phyloP scores from a whole-genome alignment of 148 eudicot species.

The Vaccinium corymbosum region DNA sequence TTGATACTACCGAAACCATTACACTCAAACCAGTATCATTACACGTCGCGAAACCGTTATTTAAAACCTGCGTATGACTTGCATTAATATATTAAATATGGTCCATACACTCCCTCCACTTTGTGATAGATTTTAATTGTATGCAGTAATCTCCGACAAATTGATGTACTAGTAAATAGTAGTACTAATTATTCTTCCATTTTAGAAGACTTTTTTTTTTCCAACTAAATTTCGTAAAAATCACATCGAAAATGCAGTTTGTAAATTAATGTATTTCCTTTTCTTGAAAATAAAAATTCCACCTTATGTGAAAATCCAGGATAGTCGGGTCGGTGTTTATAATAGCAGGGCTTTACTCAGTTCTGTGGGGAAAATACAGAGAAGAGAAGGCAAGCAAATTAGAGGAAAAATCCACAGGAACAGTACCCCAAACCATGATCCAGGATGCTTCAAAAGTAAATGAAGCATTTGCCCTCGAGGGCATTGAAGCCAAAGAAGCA shows the following conservation, averaged over 20 bases:
- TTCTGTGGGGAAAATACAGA: conserved; percentile 89
- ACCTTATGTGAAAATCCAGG: background rate
- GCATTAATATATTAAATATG: too few relatives aligned
- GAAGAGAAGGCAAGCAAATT: conserved; percentile 31
- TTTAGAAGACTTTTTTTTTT: too few relatives aligned
- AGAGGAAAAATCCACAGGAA: conserved; percentile 39
- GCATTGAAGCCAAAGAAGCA: background rate
- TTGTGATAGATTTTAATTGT: too few relatives aligned
- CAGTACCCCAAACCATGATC: conserved; percentile 33
- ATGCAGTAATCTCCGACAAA: too few relatives aligned
- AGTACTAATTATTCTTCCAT: too few relatives aligned
- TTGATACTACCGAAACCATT: too few relatives aligned
- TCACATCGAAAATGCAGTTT: background rate
- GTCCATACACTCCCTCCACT: too few relatives aligned
- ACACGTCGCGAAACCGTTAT: too few relatives aligned
- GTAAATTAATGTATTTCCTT: background rate
- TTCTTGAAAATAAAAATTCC: background rate
- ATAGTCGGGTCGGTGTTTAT: conserved; percentile 31
- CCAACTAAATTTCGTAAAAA: too few relatives aligned
- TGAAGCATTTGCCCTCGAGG: conserved; percentile 1
- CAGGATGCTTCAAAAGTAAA: conserved; percentile 20
- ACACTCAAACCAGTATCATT: too few relatives aligned
- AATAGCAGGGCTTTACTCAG: conserved; percentile 72
- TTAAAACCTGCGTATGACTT: background rate
- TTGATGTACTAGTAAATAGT: too few relatives aligned